Evolutionary conservation across 768 basidiomycete species (phyloP).

Genomic region (Cubamyces sp.): DNA sequence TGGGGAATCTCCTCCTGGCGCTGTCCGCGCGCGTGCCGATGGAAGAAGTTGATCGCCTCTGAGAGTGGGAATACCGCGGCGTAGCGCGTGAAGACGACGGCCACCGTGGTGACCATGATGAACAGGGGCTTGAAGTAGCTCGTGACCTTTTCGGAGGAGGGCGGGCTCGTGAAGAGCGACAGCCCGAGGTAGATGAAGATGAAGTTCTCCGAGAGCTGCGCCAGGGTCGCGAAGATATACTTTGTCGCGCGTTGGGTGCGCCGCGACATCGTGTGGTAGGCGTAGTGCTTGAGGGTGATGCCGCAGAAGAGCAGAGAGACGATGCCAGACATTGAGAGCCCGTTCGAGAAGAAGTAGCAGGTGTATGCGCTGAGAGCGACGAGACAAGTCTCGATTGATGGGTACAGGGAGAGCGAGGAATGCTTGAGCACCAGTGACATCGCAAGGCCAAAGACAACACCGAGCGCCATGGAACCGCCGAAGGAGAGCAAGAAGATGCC

Average conservation of each 20-base stretch:
- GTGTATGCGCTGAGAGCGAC: constrained; percentile 95
- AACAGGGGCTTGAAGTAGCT: constrained; percentile 95
- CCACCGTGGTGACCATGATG: constrained; percentile 88
- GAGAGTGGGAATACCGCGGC: constrained; percentile 95
- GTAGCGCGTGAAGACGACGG: constrained; percentile 94
- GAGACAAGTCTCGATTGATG: constrained; percentile 96
- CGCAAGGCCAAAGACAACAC: constrained; percentile 86
- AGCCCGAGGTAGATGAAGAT: constrained; percentile 99
- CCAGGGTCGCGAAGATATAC: constrained; percentile 93
- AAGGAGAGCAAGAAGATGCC: constrained; percentile 98
- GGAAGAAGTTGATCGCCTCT: constrained; percentile 93
- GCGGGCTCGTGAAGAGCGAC: constrained; percentile 90
- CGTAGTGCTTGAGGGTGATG: constrained; percentile 98
- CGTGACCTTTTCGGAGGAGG: constrained; percentile 74
- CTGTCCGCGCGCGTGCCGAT: constrained; percentile 80
- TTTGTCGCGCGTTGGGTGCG: constrained; percentile 93
- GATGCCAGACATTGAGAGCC: constrained; percentile 92
- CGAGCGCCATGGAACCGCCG: constrained; percentile 91
- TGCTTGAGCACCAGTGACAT: constrained; percentile 96
- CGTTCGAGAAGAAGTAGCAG: constrained; percentile 99
- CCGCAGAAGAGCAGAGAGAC: constrained; percentile 98
- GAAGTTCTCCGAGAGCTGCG: constrained; percentile 96
- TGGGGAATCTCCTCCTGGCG: constrained; percentile 91
- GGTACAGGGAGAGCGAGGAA: constrained; percentile 82
- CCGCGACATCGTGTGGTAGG: constrained; percentile 99